Evolutionary conservation across 1,284 basidiomycete species (phyloP), one percentile per base, ranked within the genome.

Genomic region (Pseudozyma thailandica): DNA sequence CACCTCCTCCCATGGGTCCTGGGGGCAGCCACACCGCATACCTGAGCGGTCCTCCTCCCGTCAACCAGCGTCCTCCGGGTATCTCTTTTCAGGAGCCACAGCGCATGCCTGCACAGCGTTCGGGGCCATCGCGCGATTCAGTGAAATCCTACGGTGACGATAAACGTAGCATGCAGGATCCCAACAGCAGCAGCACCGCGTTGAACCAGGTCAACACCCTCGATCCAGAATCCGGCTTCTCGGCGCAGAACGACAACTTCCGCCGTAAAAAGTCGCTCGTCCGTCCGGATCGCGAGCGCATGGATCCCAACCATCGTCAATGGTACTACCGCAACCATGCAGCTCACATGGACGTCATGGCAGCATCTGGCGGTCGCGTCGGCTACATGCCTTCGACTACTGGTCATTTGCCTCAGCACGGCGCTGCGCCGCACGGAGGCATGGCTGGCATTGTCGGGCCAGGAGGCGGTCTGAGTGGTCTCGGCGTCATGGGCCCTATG

Each of bases 241-340:
- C 72, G 16, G 72, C 61, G 6, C 63, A 69, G 30, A 74, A 74
- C 42, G 50, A 61, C 43, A 71, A 75, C 33, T 77, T 91, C 43
- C 85, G 86, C 57, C 85, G 94, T 81, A 98, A 97, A 87, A 95
- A 94, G 88, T 93, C 91, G 80, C 88, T 98, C 45, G 92, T 98
- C 53, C 87, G 89, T 56, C 95, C 96, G 8, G 95, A 98, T 84
- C 87, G 95, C 66, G 95, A 97, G 86, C 92, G 95, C 86, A 93
- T 98, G 79, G 94, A 97, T 81, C 94, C 94, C 9, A 90, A 89
- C 46, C 94, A 98, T 86, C 88, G 94, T 41, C 90, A 95, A 75
- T 98, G 91, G 90, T 91, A 98, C 85, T 98, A 98, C 85, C 90
- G 93, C 51, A 90, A 88, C 71, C 93, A 92, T 84, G 92, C 92